Evolutionary conservation across 768 basidiomycete species (phyloP).

Genomic region (Podaxis rugospora): DNA sequence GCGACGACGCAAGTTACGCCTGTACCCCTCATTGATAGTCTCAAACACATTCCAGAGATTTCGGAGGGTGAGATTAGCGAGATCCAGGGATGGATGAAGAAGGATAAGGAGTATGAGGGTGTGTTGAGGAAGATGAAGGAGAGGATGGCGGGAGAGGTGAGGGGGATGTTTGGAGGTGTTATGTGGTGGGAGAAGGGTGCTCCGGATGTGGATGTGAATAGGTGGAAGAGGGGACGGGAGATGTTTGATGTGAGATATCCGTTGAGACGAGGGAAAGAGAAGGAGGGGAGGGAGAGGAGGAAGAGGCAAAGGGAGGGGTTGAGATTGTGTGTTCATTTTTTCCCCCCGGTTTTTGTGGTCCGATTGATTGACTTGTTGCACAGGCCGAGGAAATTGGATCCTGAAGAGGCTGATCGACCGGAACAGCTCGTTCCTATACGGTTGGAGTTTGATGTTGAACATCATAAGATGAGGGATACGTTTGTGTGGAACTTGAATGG

Average conservation of each 20-base stretch:
- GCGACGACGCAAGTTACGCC: slow-evolving; percentile 55
- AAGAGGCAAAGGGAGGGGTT: slow-evolving; percentile 62
- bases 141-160: slow-evolving; percentile 47
- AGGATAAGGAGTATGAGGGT: slow-evolving; percentile 55
- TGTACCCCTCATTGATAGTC: slow-evolving; percentile 56
- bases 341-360: slow-evolving; percentile 13
- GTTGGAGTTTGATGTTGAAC: slow-evolving; percentile 95
- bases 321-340: slow-evolving; percentile 58
- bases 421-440: slow-evolving; percentile 92
- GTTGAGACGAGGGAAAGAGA: slow-evolving; percentile 25
- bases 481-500: slow-evolving; percentile 97
- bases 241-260: slow-evolving; percentile 52
- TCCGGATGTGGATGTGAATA: slow-evolving; percentile 32
- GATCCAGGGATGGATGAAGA: slow-evolving; percentile 60
- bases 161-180: slow-evolving; percentile 34
- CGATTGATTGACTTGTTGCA: slow-evolving; percentile 1
- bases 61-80: slow-evolving; percentile 42
- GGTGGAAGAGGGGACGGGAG: slow-evolving; percentile 39
- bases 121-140: slow-evolving; percentile 44
- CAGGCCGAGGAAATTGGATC: slow-evolving; percentile 58
- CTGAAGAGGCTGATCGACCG: slow-evolving; percentile 52
- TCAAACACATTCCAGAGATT: slow-evolving; percentile 50
- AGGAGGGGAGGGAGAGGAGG: slow-evolving; percentile 38
- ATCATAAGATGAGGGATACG: slow-evolving; percentile 90
- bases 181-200: slow-evolving; percentile 65